Evolutionary conservation across 202 grass and related monocot species (phyloP), one percentile per base, ranked within the genome.

Genomic region (Saccharum hybrid): DNA sequence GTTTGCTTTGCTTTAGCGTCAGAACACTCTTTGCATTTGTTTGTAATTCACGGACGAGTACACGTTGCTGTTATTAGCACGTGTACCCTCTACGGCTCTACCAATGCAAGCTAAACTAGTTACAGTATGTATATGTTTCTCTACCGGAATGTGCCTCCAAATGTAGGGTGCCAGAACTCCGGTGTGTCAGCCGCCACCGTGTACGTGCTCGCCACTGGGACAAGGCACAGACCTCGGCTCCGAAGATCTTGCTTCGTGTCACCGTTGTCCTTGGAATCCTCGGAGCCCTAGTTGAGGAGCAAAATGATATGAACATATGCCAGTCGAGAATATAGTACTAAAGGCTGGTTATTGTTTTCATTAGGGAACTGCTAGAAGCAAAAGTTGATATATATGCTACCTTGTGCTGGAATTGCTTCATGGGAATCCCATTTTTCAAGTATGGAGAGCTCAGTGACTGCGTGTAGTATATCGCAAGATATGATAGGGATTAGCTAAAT

Each of bases 101-200:
- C 77, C 54, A 61, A 87, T 73, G 43, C 73, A 80, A 23, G 13
- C 51, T 12, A 77, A 71, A 59, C 82, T 62, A 41, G 10, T 19
- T 49, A 84, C 31, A 59, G 18, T 22, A 56, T 5, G 7, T n/a
- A 21, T 54, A 78, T 34, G 63, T 38, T 45, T 87, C 28, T 83
- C 89, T 94, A 99, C 72, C 89, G 87, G 90, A 96, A 99, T 71
- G 78, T 89, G 68, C 88, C 96, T 81, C 93, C 96, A 86, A 96
- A 94, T 52, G 91, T 92, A 43, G 96, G 96, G 71, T 94, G 88
- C 93, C 93, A 96, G 88, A 96, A 96, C 82, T 99, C 96, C 7
- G 91, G 85, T 56, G 88, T 92, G 48, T 96, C 93, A 71, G 79
- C 87, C 9, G 91, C 84, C 77, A 94, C 86, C 52, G 93, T 92